phyloP scores from a whole-genome alignment of 1,284 basidiomycete genomes.

The Inonotus obliquus region DNA sequence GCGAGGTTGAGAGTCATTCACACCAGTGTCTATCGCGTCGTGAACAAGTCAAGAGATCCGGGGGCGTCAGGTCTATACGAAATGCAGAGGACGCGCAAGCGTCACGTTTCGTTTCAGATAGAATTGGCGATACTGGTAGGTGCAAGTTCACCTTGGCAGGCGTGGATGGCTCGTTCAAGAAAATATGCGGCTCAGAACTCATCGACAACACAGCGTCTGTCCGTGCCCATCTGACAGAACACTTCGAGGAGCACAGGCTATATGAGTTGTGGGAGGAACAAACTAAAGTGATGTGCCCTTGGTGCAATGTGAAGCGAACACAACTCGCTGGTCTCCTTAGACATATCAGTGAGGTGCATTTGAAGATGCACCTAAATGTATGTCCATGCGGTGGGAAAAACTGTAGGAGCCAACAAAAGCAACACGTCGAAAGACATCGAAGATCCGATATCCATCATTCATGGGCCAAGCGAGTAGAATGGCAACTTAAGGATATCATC shows the following conservation, averaged over 20 bases:
- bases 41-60: no score
- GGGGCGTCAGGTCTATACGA: no score
- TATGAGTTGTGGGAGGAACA: not conserved
- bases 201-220: not conserved
- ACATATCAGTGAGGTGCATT: not conserved
- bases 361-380: not conserved
- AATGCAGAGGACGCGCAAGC: not conserved
- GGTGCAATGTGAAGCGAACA: not conserved
- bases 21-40: no score
- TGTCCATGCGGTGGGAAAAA: not conserved
- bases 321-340: not conserved
- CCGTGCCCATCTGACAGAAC: not conserved
- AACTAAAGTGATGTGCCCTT: not conserved
- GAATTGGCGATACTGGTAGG: not conserved
- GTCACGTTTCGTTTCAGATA: not conserved
- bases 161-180: not conserved
- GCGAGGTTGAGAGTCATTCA: no score
- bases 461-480: not conserved
- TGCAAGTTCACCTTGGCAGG: not conserved
- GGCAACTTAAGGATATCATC: not conserved
- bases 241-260: not conserved
- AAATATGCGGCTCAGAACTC: not conserved
- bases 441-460: not conserved
- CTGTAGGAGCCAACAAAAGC: not conserved
- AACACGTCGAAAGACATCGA: not conserved